Evolutionary conservation across 176 grass and related monocot genomes (phyloP).

Genomic region (Musa beccarii): DNA sequence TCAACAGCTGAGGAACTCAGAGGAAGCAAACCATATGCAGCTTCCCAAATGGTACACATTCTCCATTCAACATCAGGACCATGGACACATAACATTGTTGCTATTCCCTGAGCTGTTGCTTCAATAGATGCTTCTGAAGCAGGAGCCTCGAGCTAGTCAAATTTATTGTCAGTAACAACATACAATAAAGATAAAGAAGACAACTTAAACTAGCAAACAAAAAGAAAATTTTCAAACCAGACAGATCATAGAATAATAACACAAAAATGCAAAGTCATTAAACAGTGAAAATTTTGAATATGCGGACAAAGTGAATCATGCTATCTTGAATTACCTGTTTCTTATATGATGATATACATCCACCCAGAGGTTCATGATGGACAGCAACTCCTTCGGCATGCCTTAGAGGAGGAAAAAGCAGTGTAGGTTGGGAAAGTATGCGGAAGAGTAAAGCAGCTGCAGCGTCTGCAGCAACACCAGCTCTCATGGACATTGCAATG

Average conservation of each 20-base stretch:
- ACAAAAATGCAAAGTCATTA: background rate
- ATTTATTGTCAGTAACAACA: conserved; percentile 20
- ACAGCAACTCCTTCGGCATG: conserved; percentile 82
- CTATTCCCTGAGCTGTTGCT: conserved; percentile 95
- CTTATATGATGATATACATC: conserved; percentile 92
- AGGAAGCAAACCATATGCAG: conserved; percentile 95
- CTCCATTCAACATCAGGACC: conserved; percentile 98
- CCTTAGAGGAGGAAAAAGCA: conserved; percentile 93
- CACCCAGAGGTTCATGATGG: conserved; percentile 83
- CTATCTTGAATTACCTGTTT: conserved; percentile 52
- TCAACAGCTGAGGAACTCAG: conserved; percentile 97
- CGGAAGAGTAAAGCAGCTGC: conserved; percentile 95
- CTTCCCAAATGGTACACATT: conserved; percentile 99
- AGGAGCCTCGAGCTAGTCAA: conserved; percentile 70
- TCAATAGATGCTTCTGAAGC: conserved; percentile 93
- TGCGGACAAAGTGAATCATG: background rate
- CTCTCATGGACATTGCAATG: conserved; percentile 99
- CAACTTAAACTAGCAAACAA: background rate
- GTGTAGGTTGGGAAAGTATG: conserved; percentile 86
- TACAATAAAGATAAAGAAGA: conserved; percentile 2
- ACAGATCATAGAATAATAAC: background rate
- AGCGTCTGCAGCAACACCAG: conserved; percentile 83
- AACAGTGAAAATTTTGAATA: background rate
- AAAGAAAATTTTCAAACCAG: background rate
- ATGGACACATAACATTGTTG: conserved; percentile 88